phyloP scores from a whole-genome alignment of 805 yeast species.

The Lipomyces mesembrius region DNA sequence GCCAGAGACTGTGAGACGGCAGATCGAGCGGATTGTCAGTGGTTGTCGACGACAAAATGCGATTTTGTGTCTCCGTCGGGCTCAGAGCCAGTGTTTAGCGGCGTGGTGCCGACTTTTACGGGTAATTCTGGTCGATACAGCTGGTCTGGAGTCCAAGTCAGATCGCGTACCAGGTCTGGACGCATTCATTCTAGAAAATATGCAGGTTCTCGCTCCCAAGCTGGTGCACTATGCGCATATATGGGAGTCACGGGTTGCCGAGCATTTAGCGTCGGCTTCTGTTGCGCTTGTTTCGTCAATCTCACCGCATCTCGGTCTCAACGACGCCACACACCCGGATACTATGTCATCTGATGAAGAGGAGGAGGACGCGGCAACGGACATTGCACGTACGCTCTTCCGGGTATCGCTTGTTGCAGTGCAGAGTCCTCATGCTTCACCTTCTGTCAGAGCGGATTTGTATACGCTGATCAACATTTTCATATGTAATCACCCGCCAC shows the following conservation, averaged over 20 bases:
- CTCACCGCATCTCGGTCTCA: slow-evolving; percentile 23
- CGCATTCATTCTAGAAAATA: slow-evolving; percentile 72
- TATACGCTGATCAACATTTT: slow-evolving; percentile 53
- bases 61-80: slow-evolving; percentile 40
- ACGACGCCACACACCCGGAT: slow-evolving; percentile 22
- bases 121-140: slow-evolving; percentile 67
- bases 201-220: slow-evolving; percentile 76
- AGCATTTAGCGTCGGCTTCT: slow-evolving; percentile 35
- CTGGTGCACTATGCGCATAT: slow-evolving; percentile 69
- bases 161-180: slow-evolving; percentile 25
- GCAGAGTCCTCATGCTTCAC: slow-evolving; percentile 67
- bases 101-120: slow-evolving; percentile 86
- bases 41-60: slow-evolving; percentile 25
- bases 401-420: slow-evolving; percentile 76
- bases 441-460: slow-evolving; percentile 73
- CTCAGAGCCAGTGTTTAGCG: slow-evolving; percentile 67
- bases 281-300: slow-evolving; percentile 27
- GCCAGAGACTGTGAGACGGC: slow-evolving; percentile 10
- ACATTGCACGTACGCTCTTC: slow-evolving; percentile 69
- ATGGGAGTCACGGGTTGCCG: slow-evolving; percentile 35
- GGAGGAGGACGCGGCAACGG: slow-evolving; percentile 46
- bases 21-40: slow-evolving; percentile 13
- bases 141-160: slow-evolving; percentile 53
- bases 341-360: slow-evolving; percentile 33
- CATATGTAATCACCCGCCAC: slow-evolving; percentile 32